Percentiles rank a stretch among this genome's conserved stretches.
These are phyloP conservation scores for Talaromyces wortmannii DNA, from an alignment of 495 filamentous ascomycete species.

Conservation along the genomic window DNA sequence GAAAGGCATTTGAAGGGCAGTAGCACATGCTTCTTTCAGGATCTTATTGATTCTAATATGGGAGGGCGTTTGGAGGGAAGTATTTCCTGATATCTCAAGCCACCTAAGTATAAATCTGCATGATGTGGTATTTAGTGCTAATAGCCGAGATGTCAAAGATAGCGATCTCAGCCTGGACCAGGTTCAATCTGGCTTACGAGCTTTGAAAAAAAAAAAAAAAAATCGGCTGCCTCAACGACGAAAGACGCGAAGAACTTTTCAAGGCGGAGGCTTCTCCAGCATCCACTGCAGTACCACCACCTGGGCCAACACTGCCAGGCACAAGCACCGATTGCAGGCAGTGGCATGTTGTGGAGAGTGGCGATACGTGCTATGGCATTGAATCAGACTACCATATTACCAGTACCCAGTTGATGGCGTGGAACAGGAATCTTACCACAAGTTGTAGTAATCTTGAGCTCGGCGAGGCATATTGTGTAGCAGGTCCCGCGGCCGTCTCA, in stretches of 20 bases:
- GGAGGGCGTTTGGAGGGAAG: background rate
- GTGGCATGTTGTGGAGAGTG: too few species aligned
- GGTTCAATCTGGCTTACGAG: slow-evolving; percentile 19
- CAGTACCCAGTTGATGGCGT: too few species aligned
- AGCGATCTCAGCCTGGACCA: slow-evolving; percentile 24
- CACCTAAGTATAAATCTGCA: background rate
- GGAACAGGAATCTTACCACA: too few species aligned
- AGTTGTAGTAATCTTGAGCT: too few species aligned
- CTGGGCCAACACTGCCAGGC: too few species aligned
- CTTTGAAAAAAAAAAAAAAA: too few species aligned
- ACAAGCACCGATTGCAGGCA: too few species aligned
- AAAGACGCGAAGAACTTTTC: slow-evolving; percentile 29
- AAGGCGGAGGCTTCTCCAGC: slow-evolving; percentile 10
- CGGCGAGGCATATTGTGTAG: too few species aligned
- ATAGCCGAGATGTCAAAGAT: slow-evolving; percentile 21
- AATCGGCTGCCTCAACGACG: slow-evolving; percentile 24
- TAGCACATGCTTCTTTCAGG: slow-evolving; percentile 20
- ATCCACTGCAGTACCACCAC: too few species aligned
- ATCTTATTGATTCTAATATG: slow-evolving; percentile 14
- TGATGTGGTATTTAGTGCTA: slow-evolving; percentile 8
- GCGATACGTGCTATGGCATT: too few species aligned
- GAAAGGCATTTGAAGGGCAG: slow-evolving; percentile 24
- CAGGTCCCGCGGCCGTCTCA: too few species aligned
- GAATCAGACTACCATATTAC: too few species aligned
- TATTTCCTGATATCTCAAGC: background rate